phyloP scores from a whole-genome alignment of 2,329 filamentous ascomycete genomes.

The Helicocarpus griseus region DNA sequence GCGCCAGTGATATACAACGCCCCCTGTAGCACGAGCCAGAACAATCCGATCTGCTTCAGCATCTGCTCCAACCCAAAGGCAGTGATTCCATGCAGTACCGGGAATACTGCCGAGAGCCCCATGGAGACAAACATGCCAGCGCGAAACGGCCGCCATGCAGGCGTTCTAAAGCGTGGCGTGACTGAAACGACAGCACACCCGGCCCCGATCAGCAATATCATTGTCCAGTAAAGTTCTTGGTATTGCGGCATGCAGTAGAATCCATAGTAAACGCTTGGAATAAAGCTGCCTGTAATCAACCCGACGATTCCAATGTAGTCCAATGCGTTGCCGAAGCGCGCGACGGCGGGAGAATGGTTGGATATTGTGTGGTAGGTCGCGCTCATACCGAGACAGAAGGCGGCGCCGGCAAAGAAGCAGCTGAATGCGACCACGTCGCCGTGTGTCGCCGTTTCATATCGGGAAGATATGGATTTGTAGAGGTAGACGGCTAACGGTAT shows the following conservation, averaged over 20 bases:
- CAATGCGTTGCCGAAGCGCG: conserved; percentile 78
- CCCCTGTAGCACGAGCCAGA: conserved; percentile 72
- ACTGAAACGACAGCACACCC: conserved; percentile 69
- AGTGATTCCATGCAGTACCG: conserved; percentile 65
- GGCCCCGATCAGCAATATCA: conserved; percentile 69
- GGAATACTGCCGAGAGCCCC: conserved; percentile 73
- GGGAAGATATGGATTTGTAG: conserved; percentile 49
- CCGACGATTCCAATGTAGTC: conserved; percentile 92
- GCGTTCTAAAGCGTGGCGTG: conserved; percentile 73
- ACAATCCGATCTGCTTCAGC: conserved; percentile 64
- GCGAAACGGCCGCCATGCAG: conserved; percentile 73
- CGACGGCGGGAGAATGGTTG: conserved; percentile 72
- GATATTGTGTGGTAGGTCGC: conserved; percentile 75
- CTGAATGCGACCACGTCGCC: conserved; percentile 62
- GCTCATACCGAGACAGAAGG: conserved; percentile 67
- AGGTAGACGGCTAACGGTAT: conserved; percentile 43
- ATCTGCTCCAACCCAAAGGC: conserved; percentile 59
- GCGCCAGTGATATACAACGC: conserved; percentile 78
- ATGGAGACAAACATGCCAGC: conserved; percentile 83
- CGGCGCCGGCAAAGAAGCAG: conserved; percentile 70
- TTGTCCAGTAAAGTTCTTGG: conserved; percentile 62
- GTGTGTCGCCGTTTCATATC: conserved; percentile 53
- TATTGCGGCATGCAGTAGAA: conserved; percentile 61
- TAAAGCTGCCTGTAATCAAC: conserved; percentile 82
- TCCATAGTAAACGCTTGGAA: conserved; percentile 80